These are phyloP conservation scores for Paracorniculantispora psalliotae DNA, from an alignment of 2,329 filamentous ascomycete genomes.

Conservation along the genomic window DNA sequence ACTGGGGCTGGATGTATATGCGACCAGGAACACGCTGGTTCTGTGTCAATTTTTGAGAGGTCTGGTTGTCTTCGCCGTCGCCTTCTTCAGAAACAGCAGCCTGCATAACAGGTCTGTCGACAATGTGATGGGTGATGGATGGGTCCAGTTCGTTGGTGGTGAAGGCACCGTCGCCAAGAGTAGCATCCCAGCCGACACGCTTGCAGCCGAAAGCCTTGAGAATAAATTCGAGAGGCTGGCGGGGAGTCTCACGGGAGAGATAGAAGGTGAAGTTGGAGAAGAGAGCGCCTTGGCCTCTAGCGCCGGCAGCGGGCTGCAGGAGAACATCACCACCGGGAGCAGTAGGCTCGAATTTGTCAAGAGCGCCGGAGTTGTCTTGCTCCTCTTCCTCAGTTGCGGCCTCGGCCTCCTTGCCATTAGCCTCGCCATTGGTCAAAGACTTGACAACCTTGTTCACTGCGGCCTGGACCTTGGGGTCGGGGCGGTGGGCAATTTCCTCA, in stretches of 20 bases:
- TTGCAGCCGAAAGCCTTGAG: slow-evolving; percentile 93
- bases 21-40: slow-evolving; percentile 83
- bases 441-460: slow-evolving; percentile 65
- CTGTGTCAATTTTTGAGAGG: slow-evolving; percentile 49
- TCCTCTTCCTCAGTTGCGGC: slow-evolving; percentile 29
- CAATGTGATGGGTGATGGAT: slow-evolving; percentile 90
- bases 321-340: slow-evolving; percentile 82
- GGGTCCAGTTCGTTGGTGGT: slow-evolving; percentile 84
- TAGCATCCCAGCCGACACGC: slow-evolving; percentile 88
- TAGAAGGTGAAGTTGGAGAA: slow-evolving; percentile 89
- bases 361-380: slow-evolving; percentile 48
- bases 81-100: slow-evolving; percentile 46
- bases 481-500: slow-evolving; percentile 42
- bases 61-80: slow-evolving; percentile 57
- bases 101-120: slow-evolving; percentile 79
- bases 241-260: slow-evolving; percentile 87
- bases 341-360: slow-evolving; percentile 87
- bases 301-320: slow-evolving; percentile 66
- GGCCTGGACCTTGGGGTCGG: slow-evolving; percentile 59
- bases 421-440: slow-evolving; percentile 56
- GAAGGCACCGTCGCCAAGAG: slow-evolving; percentile 87
- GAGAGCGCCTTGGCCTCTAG: slow-evolving; percentile 64
- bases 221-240: slow-evolving; percentile 86
- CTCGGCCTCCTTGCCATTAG: slow-evolving; percentile 28
- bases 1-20: slow-evolving; percentile 92